A percentile compares a stretch with the other conserved stretches of the same genome.
Conservation (phyloP, 352 stramenopile genomes). For the Salisapilia sapeloensis region DNA sequence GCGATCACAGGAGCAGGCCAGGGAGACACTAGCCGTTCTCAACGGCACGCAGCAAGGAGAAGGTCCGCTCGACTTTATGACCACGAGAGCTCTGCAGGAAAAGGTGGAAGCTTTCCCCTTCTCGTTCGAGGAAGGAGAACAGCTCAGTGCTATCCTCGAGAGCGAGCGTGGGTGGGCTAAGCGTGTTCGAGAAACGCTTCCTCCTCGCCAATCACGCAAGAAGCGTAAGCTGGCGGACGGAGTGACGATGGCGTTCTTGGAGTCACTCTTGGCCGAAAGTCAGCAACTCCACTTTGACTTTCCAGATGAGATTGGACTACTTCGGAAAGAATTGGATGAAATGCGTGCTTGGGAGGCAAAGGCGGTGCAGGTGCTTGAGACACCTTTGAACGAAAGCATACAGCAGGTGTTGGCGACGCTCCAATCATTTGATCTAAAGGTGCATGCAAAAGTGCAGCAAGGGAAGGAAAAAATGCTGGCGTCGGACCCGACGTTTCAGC, state of each 20-base stretch:
- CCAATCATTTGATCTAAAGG: slow-evolving; percentile 33
- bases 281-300: slow-evolving; percentile 47
- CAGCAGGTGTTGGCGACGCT: slow-evolving; percentile 20
- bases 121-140: slow-evolving; percentile 46
- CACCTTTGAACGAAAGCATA: slow-evolving; percentile 14
- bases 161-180: slow-evolving; percentile 45
- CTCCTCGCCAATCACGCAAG: slow-evolving; percentile 61
- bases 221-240: slow-evolving; percentile 45
- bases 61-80: slow-evolving; percentile 18
- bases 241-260: slow-evolving; percentile 41
- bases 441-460: slow-evolving; percentile 40
- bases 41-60: too few relatives aligned
- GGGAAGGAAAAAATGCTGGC: slow-evolving; percentile 25
- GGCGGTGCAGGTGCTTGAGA: slow-evolving; percentile 27
- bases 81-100: slow-evolving; percentile 41
- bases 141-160: slow-evolving; percentile 33
- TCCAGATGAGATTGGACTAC: slow-evolving; percentile 52
- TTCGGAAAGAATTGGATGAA: slow-evolving; percentile 58
- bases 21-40: slow-evolving; percentile 27
- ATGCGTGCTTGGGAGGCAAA: slow-evolving; percentile 43
- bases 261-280: slow-evolving; percentile 34
- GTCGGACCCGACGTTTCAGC: too few relatives aligned
- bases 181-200: slow-evolving; percentile 51
- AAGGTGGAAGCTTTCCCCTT: slow-evolving; percentile 49
- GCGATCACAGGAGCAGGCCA: slow-evolving; percentile 25